phyloP scores from a whole-genome alignment of 2,329 filamentous ascomycete genomes.

The Colletotrichum sp. region DNA sequence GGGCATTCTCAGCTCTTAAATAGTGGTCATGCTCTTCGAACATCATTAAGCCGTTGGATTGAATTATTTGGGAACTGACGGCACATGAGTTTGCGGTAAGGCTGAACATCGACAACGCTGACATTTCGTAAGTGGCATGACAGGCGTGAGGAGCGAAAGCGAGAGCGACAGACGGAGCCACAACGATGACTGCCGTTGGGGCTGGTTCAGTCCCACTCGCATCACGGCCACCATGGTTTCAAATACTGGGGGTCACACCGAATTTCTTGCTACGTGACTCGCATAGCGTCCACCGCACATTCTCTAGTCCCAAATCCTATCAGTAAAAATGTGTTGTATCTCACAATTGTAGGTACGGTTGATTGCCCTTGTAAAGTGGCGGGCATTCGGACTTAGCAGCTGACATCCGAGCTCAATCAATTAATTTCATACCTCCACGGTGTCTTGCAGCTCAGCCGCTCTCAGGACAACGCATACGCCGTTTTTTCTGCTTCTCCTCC shows the following conservation, averaged over 20 bases:
- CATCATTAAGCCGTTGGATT: neutral
- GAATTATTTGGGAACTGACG: neutral
- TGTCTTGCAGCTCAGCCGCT: neutral
- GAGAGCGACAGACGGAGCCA: neutral
- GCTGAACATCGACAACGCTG: neutral
- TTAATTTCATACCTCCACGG: neutral
- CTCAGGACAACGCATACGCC: neutral
- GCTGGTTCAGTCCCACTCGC: neutral
- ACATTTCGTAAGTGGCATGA: neutral
- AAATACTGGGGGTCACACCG: slow-evolving; percentile 24
- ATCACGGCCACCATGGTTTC: neutral
- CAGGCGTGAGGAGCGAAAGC: neutral
- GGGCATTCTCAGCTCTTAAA: neutral
- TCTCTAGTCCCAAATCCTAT: neutral
- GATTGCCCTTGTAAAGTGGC: neutral
- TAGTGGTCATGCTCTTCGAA: neutral
- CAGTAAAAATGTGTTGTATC: neutral
- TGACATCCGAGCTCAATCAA: neutral
- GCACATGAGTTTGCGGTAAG: neutral
- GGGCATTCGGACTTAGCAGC: neutral
- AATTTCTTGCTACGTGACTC: neutral
- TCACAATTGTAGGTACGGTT: neutral
- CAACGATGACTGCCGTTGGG: neutral
- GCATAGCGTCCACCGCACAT: neutral
- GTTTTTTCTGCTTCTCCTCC: neutral